Evolutionary conservation across 352 stramenopile genomes (phyloP).

Genomic region (Pythium aquatile): DNA sequence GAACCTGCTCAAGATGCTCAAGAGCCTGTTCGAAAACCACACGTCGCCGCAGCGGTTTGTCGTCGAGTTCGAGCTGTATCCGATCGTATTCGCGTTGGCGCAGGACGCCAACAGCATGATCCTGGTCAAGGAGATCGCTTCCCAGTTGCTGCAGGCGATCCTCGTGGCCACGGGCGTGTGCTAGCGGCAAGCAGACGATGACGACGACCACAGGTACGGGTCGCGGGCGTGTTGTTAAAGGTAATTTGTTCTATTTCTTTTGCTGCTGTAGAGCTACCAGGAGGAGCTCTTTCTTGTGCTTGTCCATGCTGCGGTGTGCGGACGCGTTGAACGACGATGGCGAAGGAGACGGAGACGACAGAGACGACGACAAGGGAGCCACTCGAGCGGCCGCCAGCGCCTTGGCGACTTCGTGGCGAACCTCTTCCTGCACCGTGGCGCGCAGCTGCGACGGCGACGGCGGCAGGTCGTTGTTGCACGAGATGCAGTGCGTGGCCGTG

Average conservation of each 20-base stretch:
- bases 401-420: slow-evolving; percentile 62
- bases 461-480: slow-evolving; percentile 57
- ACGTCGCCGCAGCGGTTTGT: slow-evolving; percentile 83
- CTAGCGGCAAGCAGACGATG: slow-evolving; percentile 10
- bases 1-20: slow-evolving; percentile 92
- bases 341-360: not conserved
- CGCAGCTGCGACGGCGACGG: slow-evolving; percentile 66
- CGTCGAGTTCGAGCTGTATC: slow-evolving; percentile 87
- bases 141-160: slow-evolving; percentile 80
- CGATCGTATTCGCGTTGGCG: slow-evolving; percentile 69
- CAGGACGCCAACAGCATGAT: slow-evolving; percentile 90
- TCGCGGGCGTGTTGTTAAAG: not conserved
- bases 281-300: slow-evolving; percentile 68
- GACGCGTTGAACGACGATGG: slow-evolving; percentile 46
- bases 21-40: slow-evolving; percentile 87
- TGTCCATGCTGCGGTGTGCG: slow-evolving; percentile 59
- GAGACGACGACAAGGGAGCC: not conserved
- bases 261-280: slow-evolving; percentile 44
- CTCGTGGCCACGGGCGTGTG: slow-evolving; percentile 68
- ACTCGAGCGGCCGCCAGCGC: slow-evolving; percentile 29
- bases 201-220: not conserved
- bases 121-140: slow-evolving; percentile 87
- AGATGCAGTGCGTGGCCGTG: slow-evolving; percentile 59
- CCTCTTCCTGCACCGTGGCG: slow-evolving; percentile 53
- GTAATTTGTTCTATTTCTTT: slow-evolving; percentile 25